Base-by-base conservation (phyloP, 2,329 filamentous ascomycete genomes). In the Pestalotiopsis sp. region DNA sequence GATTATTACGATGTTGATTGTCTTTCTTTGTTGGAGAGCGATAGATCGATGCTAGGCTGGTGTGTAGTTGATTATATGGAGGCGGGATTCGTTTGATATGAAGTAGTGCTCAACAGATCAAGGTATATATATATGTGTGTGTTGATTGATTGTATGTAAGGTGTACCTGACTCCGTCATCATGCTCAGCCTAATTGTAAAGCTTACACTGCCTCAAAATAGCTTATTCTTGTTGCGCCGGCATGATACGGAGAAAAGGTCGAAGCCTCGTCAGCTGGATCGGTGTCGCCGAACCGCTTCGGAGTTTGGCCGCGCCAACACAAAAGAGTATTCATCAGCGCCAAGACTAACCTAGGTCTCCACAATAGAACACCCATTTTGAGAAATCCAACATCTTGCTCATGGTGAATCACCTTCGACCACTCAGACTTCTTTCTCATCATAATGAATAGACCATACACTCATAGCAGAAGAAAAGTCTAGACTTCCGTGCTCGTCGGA, bases 401-500 rank as follows among this genome's bases (percentile, higher is more conserved):
- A 60, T 17, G 57, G 14, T 27, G n/a, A 38, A 31, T 63, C 60
- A 20, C 25, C 60, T 36, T 36, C 31, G 31, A 36, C 7, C 7
- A 36, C 7, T 2, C 31, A 36, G 31, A 36, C 7, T 36, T 36
- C 60, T 63, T 63, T 13, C n/a, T n/a, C 20, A 20, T 63, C 27
- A 12, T 20, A 23, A 20, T 13, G 38, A 5, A 36, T 36, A 38
- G 31, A 12, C 20, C 12, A 17, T n/a, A 41, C 38, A 20, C 27
- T 36, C 38, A 2, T 39, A 2, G 20, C 17, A n/a, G 4, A 9
- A n/a, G 14, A 23, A 52, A 9, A 23, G 64, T 36, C 79, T 71
- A 89, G 23, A 89, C 80, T 79, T 90, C 87, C 31, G 83, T 87
- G 74, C 86, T 89, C 39, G 71, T 76, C 70, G 87, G 84, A 74